Base-by-base conservation (phyloP, 2,329 filamentous ascomycete genomes). In the Colletotrichum tropicicola region DNA sequence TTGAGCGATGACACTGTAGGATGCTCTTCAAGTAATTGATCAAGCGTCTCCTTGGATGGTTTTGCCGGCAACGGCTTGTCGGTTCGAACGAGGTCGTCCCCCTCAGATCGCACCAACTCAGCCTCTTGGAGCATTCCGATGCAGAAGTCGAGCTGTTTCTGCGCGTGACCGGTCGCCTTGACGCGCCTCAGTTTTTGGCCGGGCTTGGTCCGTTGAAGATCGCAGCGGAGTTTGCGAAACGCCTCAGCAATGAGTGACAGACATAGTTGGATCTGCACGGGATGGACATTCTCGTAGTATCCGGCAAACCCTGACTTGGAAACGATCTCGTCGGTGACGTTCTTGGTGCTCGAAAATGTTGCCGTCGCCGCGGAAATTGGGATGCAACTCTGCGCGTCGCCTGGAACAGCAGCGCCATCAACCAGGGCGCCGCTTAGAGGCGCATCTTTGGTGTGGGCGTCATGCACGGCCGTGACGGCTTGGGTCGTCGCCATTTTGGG, bases 91-190 rank as follows among this genome's bases (percentile, higher is more conserved):
- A 44, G 37, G 1, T 49, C 19, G 3, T 62, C 59, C 0, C 43
- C 44, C 27, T 62, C 52, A 9, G 6, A 30, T n/a, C 52, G 37
- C 5, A 62, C 27, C 19, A 62, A 43, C 3, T 44, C 52, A 10
- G 44, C 52, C 1, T 62, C 52, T 35, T 21, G 12, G 9, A 61
- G 58, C 43, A 41, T 56, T 15, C 47, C 58, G 1, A 30, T 27
- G 32, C 58, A 61, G 23, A 61, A 61, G n/a, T 61, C 58, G 3
- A 61, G 51, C 8, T 61, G 58, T 17, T 61, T 56, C 28, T 49
- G 51, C 5, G 32, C 32, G 0, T 61, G 54, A 5, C 13, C 17
- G 6, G 35, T 30, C 5, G 37, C 45, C 15, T 61, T 61, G 30
- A 61, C 43, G 3, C 39, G 58, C 4, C 51, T 39, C 1, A 61